Conservation (phyloP, 2,329 filamentous ascomycete species). For the Samsoniella hepiali region DNA sequence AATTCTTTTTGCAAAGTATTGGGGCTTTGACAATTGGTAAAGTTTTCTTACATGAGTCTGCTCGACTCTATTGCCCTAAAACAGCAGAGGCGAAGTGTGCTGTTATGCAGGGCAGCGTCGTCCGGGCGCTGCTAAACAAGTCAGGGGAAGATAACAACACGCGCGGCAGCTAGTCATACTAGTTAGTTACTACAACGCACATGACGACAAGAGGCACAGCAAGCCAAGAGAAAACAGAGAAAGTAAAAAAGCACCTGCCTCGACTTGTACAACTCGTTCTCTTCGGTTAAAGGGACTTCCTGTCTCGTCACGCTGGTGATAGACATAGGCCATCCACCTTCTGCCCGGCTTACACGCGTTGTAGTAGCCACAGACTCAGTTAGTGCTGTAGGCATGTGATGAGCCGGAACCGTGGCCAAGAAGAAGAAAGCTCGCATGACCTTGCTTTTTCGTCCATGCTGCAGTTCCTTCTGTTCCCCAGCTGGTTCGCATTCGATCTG, state of each 20-base stretch:
- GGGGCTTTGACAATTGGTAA: neutral
- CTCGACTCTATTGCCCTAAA: neutral
- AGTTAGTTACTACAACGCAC: too few species aligned
- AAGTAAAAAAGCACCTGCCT: too few species aligned
- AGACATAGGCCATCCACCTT: too few species aligned
- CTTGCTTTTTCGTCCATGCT: neutral
- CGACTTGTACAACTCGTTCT: too few species aligned
- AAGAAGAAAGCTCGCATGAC: neutral
- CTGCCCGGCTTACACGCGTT: neutral
- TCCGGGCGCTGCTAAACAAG: neutral
- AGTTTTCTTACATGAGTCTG: neutral
- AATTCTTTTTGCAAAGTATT: neutral
- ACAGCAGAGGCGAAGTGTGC: neutral
- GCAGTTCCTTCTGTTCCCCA: neutral
- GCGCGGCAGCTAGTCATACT: too few species aligned
- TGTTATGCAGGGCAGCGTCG: neutral
- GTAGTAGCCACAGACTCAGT: neutral
- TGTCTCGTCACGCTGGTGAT: neutral
- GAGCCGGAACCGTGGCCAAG: neutral
- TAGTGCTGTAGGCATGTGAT: neutral
- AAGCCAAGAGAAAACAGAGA: too few species aligned
- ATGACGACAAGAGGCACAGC: too few species aligned
- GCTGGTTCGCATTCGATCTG: constrained; percentile 14
- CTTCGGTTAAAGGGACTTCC: too few species aligned
- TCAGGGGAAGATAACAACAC: neutral